Conservation (phyloP, 2,329 filamentous ascomycete species). For the Trichophyton simii region DNA sequence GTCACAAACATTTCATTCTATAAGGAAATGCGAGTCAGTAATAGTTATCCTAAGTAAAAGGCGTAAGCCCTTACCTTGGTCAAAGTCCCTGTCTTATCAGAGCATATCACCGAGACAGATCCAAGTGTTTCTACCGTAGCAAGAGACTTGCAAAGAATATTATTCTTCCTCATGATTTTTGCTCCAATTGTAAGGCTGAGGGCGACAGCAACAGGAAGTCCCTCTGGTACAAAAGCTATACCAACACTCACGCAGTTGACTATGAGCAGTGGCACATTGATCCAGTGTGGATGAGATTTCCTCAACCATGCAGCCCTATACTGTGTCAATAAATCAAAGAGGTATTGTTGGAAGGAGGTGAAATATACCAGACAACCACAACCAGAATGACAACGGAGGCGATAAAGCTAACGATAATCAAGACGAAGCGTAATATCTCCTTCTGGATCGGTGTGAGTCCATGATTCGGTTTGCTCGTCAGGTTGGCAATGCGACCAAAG, state of each 20-base stretch:
- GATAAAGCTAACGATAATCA: slow-evolving; percentile 57
- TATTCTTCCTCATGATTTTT: slow-evolving; percentile 63
- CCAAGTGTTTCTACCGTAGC: slow-evolving; percentile 68
- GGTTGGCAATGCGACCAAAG: slow-evolving; percentile 61
- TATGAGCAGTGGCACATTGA: slow-evolving; percentile 58
- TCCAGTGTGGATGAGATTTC: slow-evolving; percentile 54
- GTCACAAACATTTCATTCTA: slow-evolving; percentile 63
- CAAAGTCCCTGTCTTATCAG: slow-evolving; percentile 56
- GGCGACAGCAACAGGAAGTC: slow-evolving; percentile 56
- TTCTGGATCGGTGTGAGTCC: slow-evolving; percentile 58
- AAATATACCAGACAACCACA: slow-evolving; percentile 48
- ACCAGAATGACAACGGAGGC: slow-evolving; percentile 43
- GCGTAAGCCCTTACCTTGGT: slow-evolving; percentile 21
- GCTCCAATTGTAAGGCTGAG: slow-evolving; percentile 63
- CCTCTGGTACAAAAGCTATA: slow-evolving; percentile 65
- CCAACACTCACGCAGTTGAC: slow-evolving; percentile 60
- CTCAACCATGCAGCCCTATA: slow-evolving; percentile 57
- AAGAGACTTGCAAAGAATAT: slow-evolving; percentile 66
- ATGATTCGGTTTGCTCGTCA: slow-evolving; percentile 56
- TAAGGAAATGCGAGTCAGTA: neutral
- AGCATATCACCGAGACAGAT: slow-evolving; percentile 60
- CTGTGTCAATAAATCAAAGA: slow-evolving; percentile 10
- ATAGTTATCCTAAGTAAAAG: neutral
- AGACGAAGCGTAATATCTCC: slow-evolving; percentile 61
- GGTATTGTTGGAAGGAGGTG: neutral